Evolutionary conservation across 2,329 filamentous ascomycete species (phyloP).

Genomic region (Rhexocercosporidium sp.): DNA sequence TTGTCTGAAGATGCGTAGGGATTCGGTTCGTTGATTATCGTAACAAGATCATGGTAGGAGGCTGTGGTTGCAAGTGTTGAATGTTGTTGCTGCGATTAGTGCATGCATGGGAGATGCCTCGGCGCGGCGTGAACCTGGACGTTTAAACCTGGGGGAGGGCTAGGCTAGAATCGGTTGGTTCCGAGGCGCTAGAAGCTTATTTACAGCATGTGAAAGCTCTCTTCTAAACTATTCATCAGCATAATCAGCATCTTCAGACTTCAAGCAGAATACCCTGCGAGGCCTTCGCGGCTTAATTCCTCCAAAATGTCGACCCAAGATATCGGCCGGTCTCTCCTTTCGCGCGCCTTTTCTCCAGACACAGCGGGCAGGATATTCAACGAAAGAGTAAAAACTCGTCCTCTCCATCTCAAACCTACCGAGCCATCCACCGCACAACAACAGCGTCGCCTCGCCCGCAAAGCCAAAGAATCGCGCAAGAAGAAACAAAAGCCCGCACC

Average conservation of each 20-base stretch:
- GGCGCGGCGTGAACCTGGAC: slow-evolving; percentile 6
- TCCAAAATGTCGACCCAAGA: slow-evolving; percentile 32
- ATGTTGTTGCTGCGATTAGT: slow-evolving; percentile 17
- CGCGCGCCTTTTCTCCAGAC: slow-evolving; percentile 78
- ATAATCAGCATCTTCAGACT: neutral
- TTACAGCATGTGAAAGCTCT: slow-evolving; percentile 28
- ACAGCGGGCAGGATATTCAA: slow-evolving; percentile 73
- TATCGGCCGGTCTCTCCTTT: slow-evolving; percentile 68
- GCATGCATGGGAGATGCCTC: neutral
- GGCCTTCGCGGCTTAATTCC: neutral
- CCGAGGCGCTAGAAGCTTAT: slow-evolving; percentile 9
- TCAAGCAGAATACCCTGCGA: neutral
- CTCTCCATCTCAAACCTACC: slow-evolving; percentile 77
- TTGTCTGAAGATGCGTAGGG: neutral
- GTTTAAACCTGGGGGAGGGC: slow-evolving; percentile 21
- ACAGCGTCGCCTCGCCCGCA: slow-evolving; percentile 42
- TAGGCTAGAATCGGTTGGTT: slow-evolving; percentile 7
- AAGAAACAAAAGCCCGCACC: slow-evolving; percentile 64
- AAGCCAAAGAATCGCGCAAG: slow-evolving; percentile 46
- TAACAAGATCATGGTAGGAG: slow-evolving; percentile 24
- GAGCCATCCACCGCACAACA: slow-evolving; percentile 57
- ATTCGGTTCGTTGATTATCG: slow-evolving; percentile 12
- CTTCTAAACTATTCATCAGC: neutral
- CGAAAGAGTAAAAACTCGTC: slow-evolving; percentile 83
- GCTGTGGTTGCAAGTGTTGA: slow-evolving; percentile 10